Percentiles rank a stretch among this genome's conserved stretches.
Evolutionary conservation across 371 early-diverging fungal species (phyloP).

Genomic region (Mortierella sp.): DNA sequence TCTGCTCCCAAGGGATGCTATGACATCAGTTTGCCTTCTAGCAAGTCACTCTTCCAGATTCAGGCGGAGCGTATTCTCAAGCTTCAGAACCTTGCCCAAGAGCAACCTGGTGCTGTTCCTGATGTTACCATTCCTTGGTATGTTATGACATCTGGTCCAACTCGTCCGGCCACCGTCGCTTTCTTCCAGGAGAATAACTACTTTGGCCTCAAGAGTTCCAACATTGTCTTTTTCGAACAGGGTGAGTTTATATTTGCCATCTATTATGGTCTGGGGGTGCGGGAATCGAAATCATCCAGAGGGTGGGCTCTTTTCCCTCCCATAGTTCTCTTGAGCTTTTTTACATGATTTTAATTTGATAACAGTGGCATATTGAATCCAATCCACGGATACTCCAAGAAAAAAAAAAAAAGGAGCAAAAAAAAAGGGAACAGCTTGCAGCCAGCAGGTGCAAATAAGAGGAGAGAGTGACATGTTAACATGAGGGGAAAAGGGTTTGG

Average conservation of each 20-base stretch:
- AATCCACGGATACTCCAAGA: not conserved
- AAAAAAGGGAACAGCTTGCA: not conserved
- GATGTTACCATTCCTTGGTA: conserved; percentile 89
- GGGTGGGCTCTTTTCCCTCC: not conserved
- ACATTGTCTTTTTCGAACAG: conserved; percentile 93
- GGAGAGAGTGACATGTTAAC: too few species aligned
- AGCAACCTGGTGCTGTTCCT: conserved; percentile 38
- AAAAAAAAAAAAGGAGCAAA: not conserved
- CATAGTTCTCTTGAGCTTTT: not conserved
- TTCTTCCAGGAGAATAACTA: conserved; percentile 82
- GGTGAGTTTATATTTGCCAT: conserved; percentile 55
- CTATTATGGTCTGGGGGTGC: not conserved
- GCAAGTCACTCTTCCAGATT: conserved; percentile 90
- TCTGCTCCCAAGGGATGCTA: conserved; percentile 95
- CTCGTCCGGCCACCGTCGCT: conserved; percentile 78
- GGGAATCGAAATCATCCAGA: conserved; percentile 3
- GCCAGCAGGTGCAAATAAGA: too few species aligned
- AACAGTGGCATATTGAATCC: not conserved
- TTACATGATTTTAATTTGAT: not conserved
- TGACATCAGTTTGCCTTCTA: conserved; percentile 89
- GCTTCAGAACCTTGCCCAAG: conserved; percentile 81
- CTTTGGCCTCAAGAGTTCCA: conserved; percentile 85
- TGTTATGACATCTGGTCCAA: conserved; percentile 96
- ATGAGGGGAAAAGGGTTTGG: not conserved
- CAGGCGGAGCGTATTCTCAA: conserved; percentile 93